Conservation (phyloP, 2,329 filamentous ascomycete genomes). For the Aspergillus texensis region DNA sequence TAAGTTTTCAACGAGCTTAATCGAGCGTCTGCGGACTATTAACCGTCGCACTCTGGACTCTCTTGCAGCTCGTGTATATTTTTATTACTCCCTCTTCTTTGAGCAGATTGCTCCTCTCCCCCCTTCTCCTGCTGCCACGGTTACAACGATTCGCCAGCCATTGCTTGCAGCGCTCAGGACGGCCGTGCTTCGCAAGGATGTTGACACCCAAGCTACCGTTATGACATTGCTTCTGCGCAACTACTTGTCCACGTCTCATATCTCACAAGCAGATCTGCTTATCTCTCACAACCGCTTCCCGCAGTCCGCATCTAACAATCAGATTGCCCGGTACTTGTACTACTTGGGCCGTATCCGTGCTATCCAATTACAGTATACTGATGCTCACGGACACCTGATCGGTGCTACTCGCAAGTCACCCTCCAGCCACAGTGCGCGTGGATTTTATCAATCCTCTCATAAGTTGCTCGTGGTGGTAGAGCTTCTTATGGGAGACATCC, state of each 20-base stretch:
- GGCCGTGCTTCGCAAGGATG: slow-evolving; percentile 93
- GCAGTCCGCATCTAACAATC: slow-evolving; percentile 91
- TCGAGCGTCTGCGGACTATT: slow-evolving; percentile 81
- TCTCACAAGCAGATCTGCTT: slow-evolving; percentile 92
- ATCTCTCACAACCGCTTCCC: slow-evolving; percentile 97
- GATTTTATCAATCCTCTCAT: slow-evolving; percentile 93
- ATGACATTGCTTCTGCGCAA: slow-evolving; percentile 94
- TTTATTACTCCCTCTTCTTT: slow-evolving; percentile 95
- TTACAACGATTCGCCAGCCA: slow-evolving; percentile 82
- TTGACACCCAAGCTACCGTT: slow-evolving; percentile 94
- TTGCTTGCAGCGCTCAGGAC: slow-evolving; percentile 88
- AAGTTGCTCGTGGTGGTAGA: slow-evolving; percentile 97
- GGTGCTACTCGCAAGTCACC: slow-evolving; percentile 95
- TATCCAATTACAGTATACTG: slow-evolving; percentile 94
- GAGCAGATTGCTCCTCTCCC: slow-evolving; percentile 87
- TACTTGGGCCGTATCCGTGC: slow-evolving; percentile 95
- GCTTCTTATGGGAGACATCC: slow-evolving; percentile 97
- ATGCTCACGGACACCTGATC: slow-evolving; percentile 91
- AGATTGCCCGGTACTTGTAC: slow-evolving; percentile 95
- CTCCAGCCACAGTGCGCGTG: slow-evolving; percentile 81
- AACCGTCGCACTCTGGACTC: slow-evolving; percentile 95
- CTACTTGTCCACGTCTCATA: slow-evolving; percentile 94
- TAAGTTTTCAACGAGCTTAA: slow-evolving; percentile 80
- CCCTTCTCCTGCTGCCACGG: slow-evolving; percentile 83
- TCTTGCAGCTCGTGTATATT: slow-evolving; percentile 92